These are phyloP conservation scores for Rubia occidens DNA, from an alignment of 305 asterid species.

Conservation along the genomic window DNA sequence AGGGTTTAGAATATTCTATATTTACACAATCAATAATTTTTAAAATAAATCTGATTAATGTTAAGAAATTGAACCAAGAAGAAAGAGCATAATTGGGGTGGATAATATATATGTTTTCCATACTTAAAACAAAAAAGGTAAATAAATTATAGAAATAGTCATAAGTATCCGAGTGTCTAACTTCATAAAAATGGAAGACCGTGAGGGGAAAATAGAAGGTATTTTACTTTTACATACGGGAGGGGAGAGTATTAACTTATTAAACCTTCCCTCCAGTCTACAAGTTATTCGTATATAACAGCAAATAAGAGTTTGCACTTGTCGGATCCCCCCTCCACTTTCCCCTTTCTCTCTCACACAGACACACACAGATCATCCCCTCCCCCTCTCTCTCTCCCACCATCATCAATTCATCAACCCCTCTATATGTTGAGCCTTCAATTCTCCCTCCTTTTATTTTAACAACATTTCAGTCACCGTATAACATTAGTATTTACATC, in stretches of 20 bases:
- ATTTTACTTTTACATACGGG: neutral
- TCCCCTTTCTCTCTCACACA: slow-evolving; percentile 21
- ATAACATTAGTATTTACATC: neutral
- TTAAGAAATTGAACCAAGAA: too few species aligned
- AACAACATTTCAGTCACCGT: slow-evolving; percentile 9
- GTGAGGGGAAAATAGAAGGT: neutral
- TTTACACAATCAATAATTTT: too few species aligned
- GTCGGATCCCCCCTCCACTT: slow-evolving; percentile 30
- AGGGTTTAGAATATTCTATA: too few species aligned
- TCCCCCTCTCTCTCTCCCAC: slow-evolving; percentile 6
- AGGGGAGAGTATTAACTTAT: slow-evolving; percentile 6
- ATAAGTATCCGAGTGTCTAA: neutral
- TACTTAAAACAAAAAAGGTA: neutral
- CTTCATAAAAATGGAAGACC: neutral
- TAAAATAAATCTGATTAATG: too few species aligned
- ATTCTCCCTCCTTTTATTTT: slow-evolving; percentile 12
- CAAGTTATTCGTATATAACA: slow-evolving; percentile 25
- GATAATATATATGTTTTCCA: neutral
- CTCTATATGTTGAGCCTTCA: slow-evolving; percentile 7
- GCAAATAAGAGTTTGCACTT: slow-evolving; percentile 55
- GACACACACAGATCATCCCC: slow-evolving; percentile 12
- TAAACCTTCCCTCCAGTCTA: slow-evolving; percentile 22
- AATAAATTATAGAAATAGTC: neutral
- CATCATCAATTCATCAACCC: slow-evolving; percentile 12
- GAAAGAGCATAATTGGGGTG: too few species aligned